These are phyloP conservation scores for Suillus placidus DNA, from an alignment of 768 basidiomycete genomes.

Conservation along the genomic window DNA sequence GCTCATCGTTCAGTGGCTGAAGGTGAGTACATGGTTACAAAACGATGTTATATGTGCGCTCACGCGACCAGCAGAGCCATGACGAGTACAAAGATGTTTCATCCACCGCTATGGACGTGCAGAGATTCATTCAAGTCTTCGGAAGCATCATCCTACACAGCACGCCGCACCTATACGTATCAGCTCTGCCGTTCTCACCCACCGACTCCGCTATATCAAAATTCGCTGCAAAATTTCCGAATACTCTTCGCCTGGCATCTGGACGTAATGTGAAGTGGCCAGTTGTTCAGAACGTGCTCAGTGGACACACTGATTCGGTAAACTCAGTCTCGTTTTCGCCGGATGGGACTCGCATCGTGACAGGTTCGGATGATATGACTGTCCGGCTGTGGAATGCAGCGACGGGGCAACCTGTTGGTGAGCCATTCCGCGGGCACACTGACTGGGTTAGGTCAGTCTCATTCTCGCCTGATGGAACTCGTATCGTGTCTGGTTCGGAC, in stretches of 20 bases:
- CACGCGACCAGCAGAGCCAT: background rate
- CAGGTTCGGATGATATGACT: conserved; percentile 7
- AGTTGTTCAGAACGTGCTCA: background rate
- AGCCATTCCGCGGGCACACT: conserved; percentile 11
- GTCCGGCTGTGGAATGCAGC: conserved; percentile 9
- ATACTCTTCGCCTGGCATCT: background rate
- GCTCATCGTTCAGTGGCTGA: background rate
- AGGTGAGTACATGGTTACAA: background rate
- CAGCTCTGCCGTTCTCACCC: conserved; percentile 28
- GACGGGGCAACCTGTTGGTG: conserved; percentile 11
- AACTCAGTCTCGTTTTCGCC: conserved; percentile 10
- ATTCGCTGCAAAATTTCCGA: conserved; percentile 2
- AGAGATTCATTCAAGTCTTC: conserved; percentile 20
- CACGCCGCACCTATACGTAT: conserved; percentile 29
- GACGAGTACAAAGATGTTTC: conserved; percentile 6
- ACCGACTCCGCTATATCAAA: conserved; percentile 28
- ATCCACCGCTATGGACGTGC: conserved; percentile 11
- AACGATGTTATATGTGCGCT: background rate
- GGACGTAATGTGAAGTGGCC: background rate
- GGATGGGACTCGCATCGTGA: conserved; percentile 11
- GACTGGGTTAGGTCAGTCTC: conserved; percentile 8
- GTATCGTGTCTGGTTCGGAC: conserved; percentile 22
- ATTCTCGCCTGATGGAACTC: conserved; percentile 15
- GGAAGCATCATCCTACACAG: conserved; percentile 17
- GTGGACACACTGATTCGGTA: conserved; percentile 4